A percentile compares a stretch with the other conserved stretches of the same genome.
Conservation (phyloP, 2,329 filamentous ascomycete species). For the Graphilbum ipis-grandicollis region DNA sequence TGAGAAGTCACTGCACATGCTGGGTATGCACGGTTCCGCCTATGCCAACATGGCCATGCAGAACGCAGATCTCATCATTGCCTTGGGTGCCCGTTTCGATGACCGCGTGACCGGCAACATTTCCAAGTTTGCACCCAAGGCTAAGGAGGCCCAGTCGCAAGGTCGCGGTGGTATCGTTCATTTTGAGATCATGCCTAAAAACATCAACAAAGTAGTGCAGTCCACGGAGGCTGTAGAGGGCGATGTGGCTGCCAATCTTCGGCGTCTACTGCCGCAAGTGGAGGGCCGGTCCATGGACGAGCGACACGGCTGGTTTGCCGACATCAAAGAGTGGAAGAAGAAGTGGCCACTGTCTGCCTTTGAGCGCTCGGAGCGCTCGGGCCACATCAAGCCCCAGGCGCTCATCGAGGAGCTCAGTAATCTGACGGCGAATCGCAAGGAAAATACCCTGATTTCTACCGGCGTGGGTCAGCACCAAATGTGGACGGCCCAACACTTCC, state of each 20-base stretch:
- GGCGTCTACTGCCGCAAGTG: constrained; percentile 55
- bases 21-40: constrained; percentile 93
- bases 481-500: constrained; percentile 96
- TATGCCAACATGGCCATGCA: constrained; percentile 99
- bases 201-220: constrained; percentile 99
- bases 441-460: constrained; percentile 75
- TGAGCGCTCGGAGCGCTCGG: constrained; percentile 57
- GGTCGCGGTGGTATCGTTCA: constrained; percentile 87
- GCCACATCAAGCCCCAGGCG: constrained; percentile 85
- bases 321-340: constrained; percentile 82
- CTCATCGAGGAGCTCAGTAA: constrained; percentile 82
- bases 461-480: constrained; percentile 98
- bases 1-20: constrained; percentile 90
- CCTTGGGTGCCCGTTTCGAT: constrained; percentile 84
- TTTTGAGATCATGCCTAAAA: constrained; percentile 98
- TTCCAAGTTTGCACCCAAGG: constrained; percentile 73
- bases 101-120: constrained; percentile 80
- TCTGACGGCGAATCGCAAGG: constrained; percentile 62
- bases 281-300: constrained; percentile 42
- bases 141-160: constrained; percentile 69
- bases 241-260: constrained; percentile 69
- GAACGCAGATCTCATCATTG: constrained; percentile 88
- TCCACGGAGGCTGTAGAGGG: constrained; percentile 91
- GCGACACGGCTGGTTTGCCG: constrained; percentile 70
- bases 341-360: constrained; percentile 76